phyloP scores from a whole-genome alignment of 1,139 yeast genomes.

The Kodamaea sp. region DNA sequence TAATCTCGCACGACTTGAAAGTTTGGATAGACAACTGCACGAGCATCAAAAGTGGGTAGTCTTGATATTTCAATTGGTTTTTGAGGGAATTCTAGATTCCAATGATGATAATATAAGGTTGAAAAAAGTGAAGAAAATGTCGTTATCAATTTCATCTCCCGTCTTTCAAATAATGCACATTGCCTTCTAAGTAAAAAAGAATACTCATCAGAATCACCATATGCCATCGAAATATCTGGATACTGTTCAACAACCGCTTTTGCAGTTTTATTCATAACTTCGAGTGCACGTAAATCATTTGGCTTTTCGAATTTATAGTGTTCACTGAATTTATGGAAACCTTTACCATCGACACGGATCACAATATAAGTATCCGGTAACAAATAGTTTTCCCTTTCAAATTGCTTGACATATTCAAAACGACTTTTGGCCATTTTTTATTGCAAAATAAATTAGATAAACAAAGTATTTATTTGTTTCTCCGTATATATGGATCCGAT shows the following conservation, averaged over 20 bases:
- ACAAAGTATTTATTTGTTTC: background rate
- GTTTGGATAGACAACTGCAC: constrained; percentile 85
- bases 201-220: constrained; percentile 95
- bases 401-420: constrained; percentile 73
- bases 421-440: constrained; percentile 17
- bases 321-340: constrained; percentile 82
- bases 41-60: constrained; percentile 85
- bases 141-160: constrained; percentile 75
- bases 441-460: background rate
- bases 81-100: constrained; percentile 60
- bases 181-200: constrained; percentile 66
- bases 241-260: constrained; percentile 54
- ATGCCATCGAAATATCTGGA: constrained; percentile 76
- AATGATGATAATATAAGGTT: constrained; percentile 63
- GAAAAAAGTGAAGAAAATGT: constrained; percentile 82
- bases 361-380: constrained; percentile 81
- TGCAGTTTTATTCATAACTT: constrained; percentile 83
- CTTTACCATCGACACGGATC: constrained; percentile 88
- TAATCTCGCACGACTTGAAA: constrained; percentile 64
- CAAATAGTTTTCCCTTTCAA: constrained; percentile 70
- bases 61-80: constrained; percentile 33
- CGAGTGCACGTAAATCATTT: constrained; percentile 72
- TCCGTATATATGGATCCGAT: background rate
- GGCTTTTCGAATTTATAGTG: constrained; percentile 79
- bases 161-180: constrained; percentile 70